These are phyloP conservation scores for Aspergillus melleus DNA, from an alignment of 2,329 filamentous ascomycete species.

Conservation along the genomic window DNA sequence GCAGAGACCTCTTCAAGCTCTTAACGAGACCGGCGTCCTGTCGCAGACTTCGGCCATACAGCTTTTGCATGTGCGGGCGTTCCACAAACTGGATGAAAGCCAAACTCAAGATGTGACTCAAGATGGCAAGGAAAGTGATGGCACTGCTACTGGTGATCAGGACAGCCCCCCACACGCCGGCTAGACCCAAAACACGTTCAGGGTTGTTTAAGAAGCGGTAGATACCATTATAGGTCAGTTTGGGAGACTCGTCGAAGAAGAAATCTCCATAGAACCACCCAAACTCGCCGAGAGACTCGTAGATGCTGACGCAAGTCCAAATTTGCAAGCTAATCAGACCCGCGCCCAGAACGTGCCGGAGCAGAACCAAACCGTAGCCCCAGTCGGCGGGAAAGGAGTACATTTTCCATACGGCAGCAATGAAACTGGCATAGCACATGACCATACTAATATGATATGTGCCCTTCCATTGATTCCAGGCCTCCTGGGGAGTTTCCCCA, in stretches of 20 bases:
- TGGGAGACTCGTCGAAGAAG: slow-evolving; percentile 87
- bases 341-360: slow-evolving; percentile 82
- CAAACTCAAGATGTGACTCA: slow-evolving; percentile 82
- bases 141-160: slow-evolving; percentile 87
- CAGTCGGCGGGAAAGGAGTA: slow-evolving; percentile 85
- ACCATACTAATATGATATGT: slow-evolving; percentile 91
- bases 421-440: slow-evolving; percentile 84
- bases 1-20: slow-evolving; percentile 83
- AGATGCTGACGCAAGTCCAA: slow-evolving; percentile 91
- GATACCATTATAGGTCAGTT: slow-evolving; percentile 93
- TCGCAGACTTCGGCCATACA: slow-evolving; percentile 83
- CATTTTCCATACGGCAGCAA: slow-evolving; percentile 94
- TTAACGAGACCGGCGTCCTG: slow-evolving; percentile 88
- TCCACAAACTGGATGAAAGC: slow-evolving; percentile 91
- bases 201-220: slow-evolving; percentile 98
- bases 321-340: slow-evolving; percentile 81
- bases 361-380: slow-evolving; percentile 78
- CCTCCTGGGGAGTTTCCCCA: slow-evolving; percentile 84
- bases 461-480: slow-evolving; percentile 97
- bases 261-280: slow-evolving; percentile 99
- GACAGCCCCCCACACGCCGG: slow-evolving; percentile 92
- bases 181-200: slow-evolving; percentile 87
- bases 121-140: slow-evolving; percentile 81
- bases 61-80: slow-evolving; percentile 95
- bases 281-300: slow-evolving; percentile 94